These are phyloP conservation scores for Colletotrichum noveboracense DNA, from an alignment of 2,329 filamentous ascomycete genomes.

Conservation along the genomic window DNA sequence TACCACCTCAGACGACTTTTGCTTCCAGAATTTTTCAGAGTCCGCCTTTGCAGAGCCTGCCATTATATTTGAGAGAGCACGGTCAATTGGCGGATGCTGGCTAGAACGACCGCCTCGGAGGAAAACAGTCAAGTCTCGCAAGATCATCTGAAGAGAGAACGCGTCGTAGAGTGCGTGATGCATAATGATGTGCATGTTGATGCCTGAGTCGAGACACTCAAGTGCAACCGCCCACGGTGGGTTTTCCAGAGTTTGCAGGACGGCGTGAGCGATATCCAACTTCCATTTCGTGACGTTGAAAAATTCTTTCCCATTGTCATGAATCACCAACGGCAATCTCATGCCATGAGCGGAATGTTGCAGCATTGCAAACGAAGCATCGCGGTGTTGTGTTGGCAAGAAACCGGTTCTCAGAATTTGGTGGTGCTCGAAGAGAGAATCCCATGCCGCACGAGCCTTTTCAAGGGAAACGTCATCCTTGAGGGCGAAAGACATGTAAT, in stretches of 20 bases:
- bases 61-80: constrained; percentile 47
- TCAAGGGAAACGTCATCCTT: constrained; percentile 39
- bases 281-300: constrained; percentile 45
- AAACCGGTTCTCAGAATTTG: constrained; percentile 83
- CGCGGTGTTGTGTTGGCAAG: constrained; percentile 60
- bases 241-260: constrained; percentile 50
- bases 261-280: constrained; percentile 28
- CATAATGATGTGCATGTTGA: constrained; percentile 54
- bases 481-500: constrained; percentile 66
- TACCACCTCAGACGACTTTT: constrained; percentile 54
- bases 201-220: constrained; percentile 28
- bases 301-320: background rate
- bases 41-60: constrained; percentile 30
- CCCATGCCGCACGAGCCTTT: constrained; percentile 65
- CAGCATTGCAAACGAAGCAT: constrained; percentile 77
- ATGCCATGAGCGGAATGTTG: constrained; percentile 48
- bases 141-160: constrained; percentile 68
- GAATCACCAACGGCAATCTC: constrained; percentile 24
- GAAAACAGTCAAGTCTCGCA: constrained; percentile 58
- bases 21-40: constrained; percentile 67
- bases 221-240: constrained; percentile 71
- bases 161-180: constrained; percentile 92
- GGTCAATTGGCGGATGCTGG: constrained; percentile 30
- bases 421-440: constrained; percentile 54
- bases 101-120: constrained; percentile 26